Base-by-base conservation (phyloP, 2,329 filamentous ascomycete species). In the Trichoderma semiorbis region DNA sequence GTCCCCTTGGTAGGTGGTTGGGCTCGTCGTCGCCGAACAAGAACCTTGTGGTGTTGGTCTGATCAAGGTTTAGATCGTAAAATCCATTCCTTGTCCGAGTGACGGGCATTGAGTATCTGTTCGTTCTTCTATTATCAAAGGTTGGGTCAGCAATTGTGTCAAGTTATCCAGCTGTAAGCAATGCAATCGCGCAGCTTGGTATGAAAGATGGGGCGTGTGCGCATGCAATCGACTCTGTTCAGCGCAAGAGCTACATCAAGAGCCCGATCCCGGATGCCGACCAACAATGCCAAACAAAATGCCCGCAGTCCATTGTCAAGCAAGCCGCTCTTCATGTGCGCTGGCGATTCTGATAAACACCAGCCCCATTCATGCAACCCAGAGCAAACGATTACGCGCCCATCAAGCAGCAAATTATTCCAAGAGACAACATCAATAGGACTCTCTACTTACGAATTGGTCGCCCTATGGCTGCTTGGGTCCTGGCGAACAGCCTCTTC, bases 31-130 rank as follows among this genome's bases (percentile, higher is more conserved):
- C 92, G 73, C 92, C 92, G 79, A 98, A 97, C 47, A 97, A 85
- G 78, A 97, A 97, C 70, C 92, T 91, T 30, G 93, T 89, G 14
- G 93, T 94, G 82, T 96, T 95, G 78, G 94, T 94, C 75, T 93
- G 91, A 74, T 96, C 94, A 71, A 97, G 84, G 50, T 88, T 88
- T 76, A 90, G 86, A 75, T 91, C 90, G 78, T 92, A 90, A 76
- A 90, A 83, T 74, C 91, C 88, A 75, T 86, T 90, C 75, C 91
- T 89, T 75, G 90, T 89, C 73, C 88, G 88, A 62, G 92, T 93
- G 66, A 95, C 92, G 36, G 95, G 95, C 92, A 98, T 95, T 5
- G 95, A 98, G 82, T 97, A 97, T 75, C 95, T 92, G 80, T 97
- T 97, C 73, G 91, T 86, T 75, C 93, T 97, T 76, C 76, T 74